Evolutionary conservation across 305 asterid genomes (phyloP), one percentile per base, ranked within the genome.

Genomic region (Andrographis paniculata): DNA sequence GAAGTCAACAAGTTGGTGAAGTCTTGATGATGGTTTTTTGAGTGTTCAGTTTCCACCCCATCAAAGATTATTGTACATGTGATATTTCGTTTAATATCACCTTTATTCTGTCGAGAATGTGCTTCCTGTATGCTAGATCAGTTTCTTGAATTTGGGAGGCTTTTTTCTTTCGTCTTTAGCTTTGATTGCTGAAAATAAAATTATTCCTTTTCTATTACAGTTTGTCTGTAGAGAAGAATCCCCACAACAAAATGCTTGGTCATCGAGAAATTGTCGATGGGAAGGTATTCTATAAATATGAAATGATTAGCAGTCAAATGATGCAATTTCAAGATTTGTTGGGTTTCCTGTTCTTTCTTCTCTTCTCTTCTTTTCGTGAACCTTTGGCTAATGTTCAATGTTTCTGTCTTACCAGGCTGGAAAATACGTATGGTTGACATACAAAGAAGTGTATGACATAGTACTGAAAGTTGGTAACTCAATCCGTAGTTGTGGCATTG

Each of bases 231-330:
- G 84, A 89, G 50, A 85, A 80, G 56, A 76, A 74, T 66, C 97
- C 97, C 51, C 59, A 82, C 36, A 89, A 85, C 62, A 69, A 30
- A 52, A 89, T 89, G 97, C 95, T 89, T 68, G 95, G 97, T 47
- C 75, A 65, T 48, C 87, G 94, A 37, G 91, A 89, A 55, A 48
- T 75, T 48, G 75, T 72, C 56, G 14, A 72, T 63, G 97, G 95
- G 59, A 76, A 89, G 92, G 98, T 89, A 79, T 20, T 47, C 36
- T 6, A 36, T 50, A 36, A 27, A 50, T 49, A 14, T 21, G 15
- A 28, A 33, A 48, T 44, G 28, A 51, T 28, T 46, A 30, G 30
- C 37, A 12, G 39, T 61, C 50, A 52, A 56, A 52, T 52, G 58
- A 31, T 62, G 50, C 62, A 48, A 24, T 41, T 59, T 65, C 43